These are phyloP conservation scores for Allodekkera sacchari DNA, from an alignment of 805 yeast genomes.

Conservation along the genomic window DNA sequence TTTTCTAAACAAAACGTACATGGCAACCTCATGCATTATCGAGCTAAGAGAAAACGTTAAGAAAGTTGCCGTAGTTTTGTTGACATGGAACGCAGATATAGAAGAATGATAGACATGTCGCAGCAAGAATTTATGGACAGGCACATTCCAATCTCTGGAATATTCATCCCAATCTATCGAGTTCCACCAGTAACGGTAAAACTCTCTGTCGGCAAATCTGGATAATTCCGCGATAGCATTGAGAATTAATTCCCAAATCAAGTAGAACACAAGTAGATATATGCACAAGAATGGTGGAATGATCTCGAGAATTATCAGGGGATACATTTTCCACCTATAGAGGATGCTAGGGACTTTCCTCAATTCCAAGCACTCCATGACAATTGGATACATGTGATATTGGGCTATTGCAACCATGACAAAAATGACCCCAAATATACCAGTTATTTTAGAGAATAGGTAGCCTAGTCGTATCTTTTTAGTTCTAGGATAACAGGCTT, in stretches of 20 bases:
- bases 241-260: constrained; percentile 93
- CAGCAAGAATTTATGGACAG: constrained; percentile 81
- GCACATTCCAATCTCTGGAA: constrained; percentile 89
- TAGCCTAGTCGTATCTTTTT: constrained; percentile 58
- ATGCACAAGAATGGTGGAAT: constrained; percentile 72
- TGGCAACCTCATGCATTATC: constrained; percentile 81
- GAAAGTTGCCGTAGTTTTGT: constrained; percentile 61
- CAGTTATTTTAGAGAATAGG: constrained; percentile 59
- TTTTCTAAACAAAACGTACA: constrained; percentile 78
- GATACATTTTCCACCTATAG: constrained; percentile 39
- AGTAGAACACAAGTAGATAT: constrained; percentile 71
- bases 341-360: constrained; percentile 36
- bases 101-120: constrained; percentile 93
- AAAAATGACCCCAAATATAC: constrained; percentile 79
- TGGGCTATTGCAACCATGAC: constrained; percentile 70
- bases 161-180: constrained; percentile 90
- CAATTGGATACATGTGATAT: constrained; percentile 68
- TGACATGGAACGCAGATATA: constrained; percentile 63
- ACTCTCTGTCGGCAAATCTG: constrained; percentile 79
- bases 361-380: constrained; percentile 47
- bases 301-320: constrained; percentile 58
- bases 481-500: constrained; percentile 76
- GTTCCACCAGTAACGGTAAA: constrained; percentile 98
- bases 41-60: constrained; percentile 76
- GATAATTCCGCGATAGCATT: constrained; percentile 88